These are phyloP conservation scores for Phytophthora sansomeana DNA, from an alignment of 352 stramenopile genomes.

Conservation along the genomic window DNA sequence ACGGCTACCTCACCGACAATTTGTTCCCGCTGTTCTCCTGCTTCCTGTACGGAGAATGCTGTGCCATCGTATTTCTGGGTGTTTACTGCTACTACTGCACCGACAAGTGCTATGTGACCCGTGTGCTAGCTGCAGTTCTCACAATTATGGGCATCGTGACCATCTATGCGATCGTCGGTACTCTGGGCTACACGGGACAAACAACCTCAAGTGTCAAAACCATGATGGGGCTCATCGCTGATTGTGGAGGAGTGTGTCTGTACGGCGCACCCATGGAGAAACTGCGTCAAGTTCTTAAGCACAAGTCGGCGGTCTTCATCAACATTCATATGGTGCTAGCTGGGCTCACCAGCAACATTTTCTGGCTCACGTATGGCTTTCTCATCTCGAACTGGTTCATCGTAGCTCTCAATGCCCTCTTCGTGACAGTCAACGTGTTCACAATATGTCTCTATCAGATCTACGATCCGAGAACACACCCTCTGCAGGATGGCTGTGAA, in stretches of 20 bases:
- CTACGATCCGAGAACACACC: conserved; percentile 26
- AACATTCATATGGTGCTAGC: conserved; percentile 55
- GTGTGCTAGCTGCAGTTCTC: conserved; percentile 20
- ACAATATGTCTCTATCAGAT: conserved; percentile 29
- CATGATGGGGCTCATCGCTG: conserved; percentile 34
- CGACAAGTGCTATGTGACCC: conserved; percentile 33
- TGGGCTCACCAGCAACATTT: conserved; percentile 44
- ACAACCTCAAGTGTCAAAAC: conserved; percentile 30
- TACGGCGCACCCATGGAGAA: conserved; percentile 55
- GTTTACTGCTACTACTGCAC: conserved; percentile 53
- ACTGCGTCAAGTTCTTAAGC: conserved; percentile 47
- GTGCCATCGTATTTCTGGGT: conserved; percentile 41
- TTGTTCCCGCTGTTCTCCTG: conserved; percentile 48
- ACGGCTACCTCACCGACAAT: conserved; percentile 48
- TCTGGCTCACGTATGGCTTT: conserved; percentile 58
- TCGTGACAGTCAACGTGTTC: conserved; percentile 24
- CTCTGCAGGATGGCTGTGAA: background rate
- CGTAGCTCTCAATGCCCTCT: conserved; percentile 33
- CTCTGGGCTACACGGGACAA: conserved; percentile 38
- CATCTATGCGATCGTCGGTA: conserved; percentile 44
- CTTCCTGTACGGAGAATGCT: conserved; percentile 44
- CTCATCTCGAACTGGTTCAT: conserved; percentile 34
- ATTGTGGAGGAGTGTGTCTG: conserved; percentile 27
- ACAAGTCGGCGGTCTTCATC: conserved; percentile 46
- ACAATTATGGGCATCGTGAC: conserved; percentile 29